Base-by-base conservation (phyloP, 2,329 filamentous ascomycete species). In the Colletotrichum horii region DNA sequence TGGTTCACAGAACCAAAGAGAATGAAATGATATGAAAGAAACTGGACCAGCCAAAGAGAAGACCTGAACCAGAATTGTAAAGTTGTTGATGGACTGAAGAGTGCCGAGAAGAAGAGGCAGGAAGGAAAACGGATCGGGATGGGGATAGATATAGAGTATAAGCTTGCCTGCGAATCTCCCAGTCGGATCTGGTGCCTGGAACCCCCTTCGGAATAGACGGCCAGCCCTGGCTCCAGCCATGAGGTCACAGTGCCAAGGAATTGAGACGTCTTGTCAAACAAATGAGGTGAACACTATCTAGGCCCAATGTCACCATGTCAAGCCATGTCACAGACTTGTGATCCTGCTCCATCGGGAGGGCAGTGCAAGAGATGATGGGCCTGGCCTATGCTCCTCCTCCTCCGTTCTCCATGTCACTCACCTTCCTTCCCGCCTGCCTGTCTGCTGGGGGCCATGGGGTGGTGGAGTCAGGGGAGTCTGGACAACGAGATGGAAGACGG, bases 261-360 rank as follows among this genome's bases (percentile, higher is more conserved):
- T 74, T 69, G 74, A 76, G 70, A 74, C 74, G 19, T 58, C n/a
- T 74, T 74, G 70, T 76, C 74, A 76, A 66, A 69, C 74, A 60
- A 66, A 69, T 38, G 60, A 74, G 65, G 65, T 60, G 70, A 76
- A 74, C 43, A 30, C 70, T 52, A 65, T 66, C 73, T 48, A 28
- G 58, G 70, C 34, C 32, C 64, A 58, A 64, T 32, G 26, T 43
- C 58, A 69, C 70, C 43, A 74, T 66, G 70, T 65, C 73, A 75
- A 65, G 64, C 73, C 73, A 75, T 75, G 74, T 76, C 74, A 69
- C 70, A 74, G 70, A 68, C 43, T 65, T 52, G 56, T 60, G 52
- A 70, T 62, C 26, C 67, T 68, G 70, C 30, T 74, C 70, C 70
- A 74, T 74, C 38, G 48, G 64, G 22, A 74, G 34, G 70, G 74